Evolutionary conservation across 2,329 filamentous ascomycete species (phyloP).

Genomic region (Leptographium lundbergii): DNA sequence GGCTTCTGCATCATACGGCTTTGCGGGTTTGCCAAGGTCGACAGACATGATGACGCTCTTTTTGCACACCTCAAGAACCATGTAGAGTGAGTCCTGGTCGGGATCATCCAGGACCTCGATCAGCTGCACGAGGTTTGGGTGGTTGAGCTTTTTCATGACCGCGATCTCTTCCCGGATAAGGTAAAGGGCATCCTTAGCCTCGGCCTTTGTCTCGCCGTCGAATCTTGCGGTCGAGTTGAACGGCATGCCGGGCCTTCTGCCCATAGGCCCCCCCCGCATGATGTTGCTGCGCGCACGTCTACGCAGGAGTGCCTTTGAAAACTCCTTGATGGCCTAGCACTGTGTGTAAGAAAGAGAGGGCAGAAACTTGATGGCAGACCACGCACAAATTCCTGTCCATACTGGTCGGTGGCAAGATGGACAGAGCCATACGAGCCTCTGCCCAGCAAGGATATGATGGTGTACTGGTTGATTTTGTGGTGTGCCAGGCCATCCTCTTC

Average conservation of each 20-base stretch:
- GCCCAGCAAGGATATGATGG: constrained; percentile 92
- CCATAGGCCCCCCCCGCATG: constrained; percentile 46
- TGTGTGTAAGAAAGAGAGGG: constrained; percentile 5
- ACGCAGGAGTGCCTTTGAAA: constrained; percentile 81
- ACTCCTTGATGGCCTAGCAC: constrained; percentile 82
- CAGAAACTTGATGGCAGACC: neutral
- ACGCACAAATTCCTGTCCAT: constrained; percentile 82
- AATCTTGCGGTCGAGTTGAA: constrained; percentile 9
- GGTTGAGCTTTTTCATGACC: constrained; percentile 97
- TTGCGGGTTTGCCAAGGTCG: constrained; percentile 67
- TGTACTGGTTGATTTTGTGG: constrained; percentile 88
- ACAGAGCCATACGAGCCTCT: constrained; percentile 91
- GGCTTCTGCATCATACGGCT: constrained; percentile 69
- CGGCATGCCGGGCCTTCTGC: constrained; percentile 31
- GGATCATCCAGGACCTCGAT: constrained; percentile 95
- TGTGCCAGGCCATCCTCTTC: constrained; percentile 69
- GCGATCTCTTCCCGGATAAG: constrained; percentile 94
- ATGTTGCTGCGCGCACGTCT: constrained; percentile 87
- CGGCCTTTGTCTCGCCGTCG: constrained; percentile 34
- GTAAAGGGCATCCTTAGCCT: constrained; percentile 60
- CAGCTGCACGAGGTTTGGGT: constrained; percentile 83
- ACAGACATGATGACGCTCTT: constrained; percentile 97
- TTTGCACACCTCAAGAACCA: constrained; percentile 98
- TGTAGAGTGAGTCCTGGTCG: constrained; percentile 89
- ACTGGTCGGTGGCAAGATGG: constrained; percentile 80